Evolutionary conservation across 2,329 filamentous ascomycete species (phyloP).

Genomic region (Colletotrichum sojae): DNA sequence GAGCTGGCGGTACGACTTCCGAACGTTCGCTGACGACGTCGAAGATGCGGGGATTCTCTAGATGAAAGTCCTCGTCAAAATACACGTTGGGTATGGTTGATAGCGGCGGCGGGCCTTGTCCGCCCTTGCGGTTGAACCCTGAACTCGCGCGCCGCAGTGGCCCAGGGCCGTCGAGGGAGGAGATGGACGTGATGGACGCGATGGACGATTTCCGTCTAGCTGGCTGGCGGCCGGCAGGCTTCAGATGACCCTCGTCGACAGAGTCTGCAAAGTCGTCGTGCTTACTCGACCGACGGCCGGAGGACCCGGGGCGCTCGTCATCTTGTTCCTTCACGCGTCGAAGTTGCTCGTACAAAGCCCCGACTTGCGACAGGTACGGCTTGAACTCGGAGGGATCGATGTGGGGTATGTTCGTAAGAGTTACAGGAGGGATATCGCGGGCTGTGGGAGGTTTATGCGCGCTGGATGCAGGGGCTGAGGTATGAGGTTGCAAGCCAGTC

Average conservation of each 20-base stretch:
- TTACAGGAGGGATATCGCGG: slow-evolving; percentile 92
- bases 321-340: slow-evolving; percentile 85
- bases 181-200: slow-evolving; percentile 64
- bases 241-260: slow-evolving; percentile 61
- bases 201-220: slow-evolving; percentile 57
- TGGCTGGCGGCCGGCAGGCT: slow-evolving; percentile 58
- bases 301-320: slow-evolving; percentile 63
- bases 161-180: slow-evolving; percentile 63
- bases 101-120: slow-evolving; percentile 84
- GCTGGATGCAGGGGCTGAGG: slow-evolving; percentile 76
- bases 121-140: slow-evolving; percentile 68
- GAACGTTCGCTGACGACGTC: slow-evolving; percentile 97
- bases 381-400: slow-evolving; percentile 86
- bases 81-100: slow-evolving; percentile 95
- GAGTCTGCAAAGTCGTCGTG: slow-evolving; percentile 59
- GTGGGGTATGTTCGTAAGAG: slow-evolving; percentile 88
- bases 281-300: slow-evolving; percentile 53
- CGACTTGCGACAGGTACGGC: slow-evolving; percentile 87
- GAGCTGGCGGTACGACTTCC: slow-evolving; percentile 85
- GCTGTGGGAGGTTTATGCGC: slow-evolving; percentile 87
- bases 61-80: slow-evolving; percentile 93
- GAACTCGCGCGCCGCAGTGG: slow-evolving; percentile 62
- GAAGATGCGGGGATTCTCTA: slow-evolving; percentile 96
- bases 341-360: slow-evolving; percentile 89
- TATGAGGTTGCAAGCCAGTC: slow-evolving; percentile 87